phyloP scores from a whole-genome alignment of 2,329 filamentous ascomycete genomes.

The Tothia fuscella region DNA sequence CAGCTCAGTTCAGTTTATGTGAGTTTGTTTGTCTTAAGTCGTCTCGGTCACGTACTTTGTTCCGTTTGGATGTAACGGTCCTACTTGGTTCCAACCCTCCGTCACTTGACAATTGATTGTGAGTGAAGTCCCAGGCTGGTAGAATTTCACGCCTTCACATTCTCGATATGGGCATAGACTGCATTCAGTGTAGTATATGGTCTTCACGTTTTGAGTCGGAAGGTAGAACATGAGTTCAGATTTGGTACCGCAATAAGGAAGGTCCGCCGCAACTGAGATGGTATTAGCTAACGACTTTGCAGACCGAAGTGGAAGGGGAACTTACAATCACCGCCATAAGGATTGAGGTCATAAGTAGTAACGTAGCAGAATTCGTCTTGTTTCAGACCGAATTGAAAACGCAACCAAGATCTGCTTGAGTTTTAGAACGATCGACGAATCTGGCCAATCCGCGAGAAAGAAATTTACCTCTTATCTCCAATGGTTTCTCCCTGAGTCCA shows the following conservation, averaged over 20 bases:
- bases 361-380: conserved; percentile 9
- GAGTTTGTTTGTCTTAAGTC: not conserved
- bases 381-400: not conserved
- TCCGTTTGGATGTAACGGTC: conserved; percentile 4
- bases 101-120: conserved; percentile 4
- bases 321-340: conserved; percentile 4
- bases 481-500: conserved; percentile 5
- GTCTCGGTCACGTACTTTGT: conserved; percentile 1
- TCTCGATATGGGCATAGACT: conserved; percentile 7
- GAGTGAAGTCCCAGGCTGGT: not conserved
- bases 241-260: conserved; percentile 7
- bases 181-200: conserved; percentile 5
- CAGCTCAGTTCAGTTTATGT: not conserved
- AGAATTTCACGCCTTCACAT: conserved; percentile 6
- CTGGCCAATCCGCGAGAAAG: not conserved
- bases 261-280: not conserved
- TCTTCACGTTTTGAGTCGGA: conserved; percentile 1
- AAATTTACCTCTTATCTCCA: conserved; percentile 6
- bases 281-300: not conserved
- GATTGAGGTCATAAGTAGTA: not conserved
- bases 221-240: conserved; percentile 6
- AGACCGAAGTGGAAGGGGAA: not conserved
- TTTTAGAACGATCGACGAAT: not conserved
- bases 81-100: conserved; percentile 7
- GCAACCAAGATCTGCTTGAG: not conserved